These are phyloP conservation scores for Mycogone perniciosa DNA, from an alignment of 2,329 filamentous ascomycete genomes.

Conservation along the genomic window DNA sequence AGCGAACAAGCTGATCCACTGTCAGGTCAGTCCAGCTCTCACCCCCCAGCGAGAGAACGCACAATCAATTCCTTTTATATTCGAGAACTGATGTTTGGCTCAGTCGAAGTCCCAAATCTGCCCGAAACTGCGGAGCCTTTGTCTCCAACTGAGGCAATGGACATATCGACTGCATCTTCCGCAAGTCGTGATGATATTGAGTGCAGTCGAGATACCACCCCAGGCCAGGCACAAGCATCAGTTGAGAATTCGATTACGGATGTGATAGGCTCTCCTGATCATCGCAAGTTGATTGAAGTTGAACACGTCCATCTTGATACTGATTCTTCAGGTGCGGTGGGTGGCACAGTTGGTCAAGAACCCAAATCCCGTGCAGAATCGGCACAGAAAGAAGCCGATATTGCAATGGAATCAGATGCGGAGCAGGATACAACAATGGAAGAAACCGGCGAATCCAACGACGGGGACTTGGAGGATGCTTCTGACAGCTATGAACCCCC, in stretches of 20 bases:
- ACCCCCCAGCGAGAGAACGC: background rate
- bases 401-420: background rate
- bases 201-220: background rate
- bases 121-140: background rate
- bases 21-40: conserved; percentile 11
- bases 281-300: no score
- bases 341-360: background rate
- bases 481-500: conserved; percentile 54
- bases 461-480: conserved; percentile 28
- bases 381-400: background rate
- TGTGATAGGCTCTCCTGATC: background rate
- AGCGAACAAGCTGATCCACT: conserved; percentile 8
- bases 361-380: background rate
- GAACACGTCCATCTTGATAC: no score
- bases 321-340: background rate
- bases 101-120: background rate
- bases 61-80: background rate
- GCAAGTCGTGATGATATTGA: background rate
- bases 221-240: background rate
- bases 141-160: conserved; percentile 2
- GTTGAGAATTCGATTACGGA: background rate
- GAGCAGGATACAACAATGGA: conserved; percentile 15
- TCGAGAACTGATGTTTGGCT: background rate
- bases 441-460: conserved; percentile 28
- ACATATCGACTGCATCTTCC: conserved; percentile 6